Conservation (phyloP, 2,329 filamentous ascomycete genomes). For the Fusarium aywerte region DNA sequence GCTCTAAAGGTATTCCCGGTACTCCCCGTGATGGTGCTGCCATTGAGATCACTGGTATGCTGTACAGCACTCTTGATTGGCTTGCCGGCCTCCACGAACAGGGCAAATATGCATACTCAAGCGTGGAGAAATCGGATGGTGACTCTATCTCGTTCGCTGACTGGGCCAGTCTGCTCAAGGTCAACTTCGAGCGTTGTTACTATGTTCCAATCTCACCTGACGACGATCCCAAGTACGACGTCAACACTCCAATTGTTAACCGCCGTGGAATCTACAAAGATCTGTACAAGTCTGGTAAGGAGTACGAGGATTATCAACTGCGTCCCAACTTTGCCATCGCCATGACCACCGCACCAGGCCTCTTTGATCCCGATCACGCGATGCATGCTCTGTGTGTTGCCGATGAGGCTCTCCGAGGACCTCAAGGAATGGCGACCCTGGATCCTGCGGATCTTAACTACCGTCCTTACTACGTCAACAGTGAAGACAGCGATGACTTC, state of each 20-base stretch:
- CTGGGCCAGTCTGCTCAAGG: constrained; percentile 84
- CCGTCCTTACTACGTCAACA: constrained; percentile 92
- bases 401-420: constrained; percentile 83
- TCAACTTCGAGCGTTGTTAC: constrained; percentile 92
- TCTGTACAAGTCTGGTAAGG: constrained; percentile 90
- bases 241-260: constrained; percentile 83
- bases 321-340: constrained; percentile 94
- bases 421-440: constrained; percentile 93
- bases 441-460: constrained; percentile 95
- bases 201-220: constrained; percentile 77
- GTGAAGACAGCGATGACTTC: constrained; percentile 91
- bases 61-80: constrained; percentile 92
- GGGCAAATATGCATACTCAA: constrained; percentile 77
- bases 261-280: constrained; percentile 98
- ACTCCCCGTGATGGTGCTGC: constrained; percentile 97
- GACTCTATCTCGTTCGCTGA: constrained; percentile 73
- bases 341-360: constrained; percentile 90
- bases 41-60: constrained; percentile 91
- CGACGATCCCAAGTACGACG: constrained; percentile 80
- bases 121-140: constrained; percentile 74
- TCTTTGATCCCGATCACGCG: constrained; percentile 84
- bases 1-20: constrained; percentile 91
- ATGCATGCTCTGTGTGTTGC: constrained; percentile 82
- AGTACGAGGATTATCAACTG: constrained; percentile 97
- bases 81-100: constrained; percentile 72